Evolutionary conservation across 2,329 filamentous ascomycete species (phyloP).

Genomic region (Aspergillus fijiensis): DNA sequence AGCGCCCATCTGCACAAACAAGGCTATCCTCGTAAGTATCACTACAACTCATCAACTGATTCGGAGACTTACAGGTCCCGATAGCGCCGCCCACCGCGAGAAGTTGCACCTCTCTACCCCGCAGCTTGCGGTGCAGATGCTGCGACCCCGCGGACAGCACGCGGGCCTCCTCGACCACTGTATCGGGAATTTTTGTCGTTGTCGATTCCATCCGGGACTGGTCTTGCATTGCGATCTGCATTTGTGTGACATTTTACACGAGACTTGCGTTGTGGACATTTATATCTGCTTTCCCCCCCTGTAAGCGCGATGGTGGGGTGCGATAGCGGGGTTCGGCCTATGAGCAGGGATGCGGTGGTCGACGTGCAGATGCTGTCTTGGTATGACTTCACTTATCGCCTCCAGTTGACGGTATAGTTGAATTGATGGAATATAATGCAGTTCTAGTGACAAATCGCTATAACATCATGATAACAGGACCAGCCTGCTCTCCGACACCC

Average conservation of each 20-base stretch:
- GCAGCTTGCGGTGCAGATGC: conserved; percentile 32
- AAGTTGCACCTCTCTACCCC: conserved; percentile 35
- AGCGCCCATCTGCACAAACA: conserved; percentile 35
- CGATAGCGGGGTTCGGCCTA: background rate
- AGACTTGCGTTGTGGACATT: background rate
- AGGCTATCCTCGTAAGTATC: conserved; percentile 14
- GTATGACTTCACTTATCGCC: background rate
- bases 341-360: background rate
- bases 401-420: background rate
- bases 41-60: background rate
- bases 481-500: background rate
- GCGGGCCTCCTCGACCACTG: background rate
- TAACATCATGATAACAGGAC: background rate
- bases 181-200: background rate
- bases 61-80: conserved; percentile 31
- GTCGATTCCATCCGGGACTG: background rate
- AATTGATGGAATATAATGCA: background rate
- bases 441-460: background rate
- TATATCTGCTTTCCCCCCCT: background rate
- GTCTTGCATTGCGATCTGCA: background rate
- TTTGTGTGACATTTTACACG: background rate
- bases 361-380: background rate
- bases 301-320: background rate
- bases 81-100: conserved; percentile 38
- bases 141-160: conserved; percentile 16